phyloP scores from a whole-genome alignment of 139 green algal species.

The Gonium pectorale region DNA sequence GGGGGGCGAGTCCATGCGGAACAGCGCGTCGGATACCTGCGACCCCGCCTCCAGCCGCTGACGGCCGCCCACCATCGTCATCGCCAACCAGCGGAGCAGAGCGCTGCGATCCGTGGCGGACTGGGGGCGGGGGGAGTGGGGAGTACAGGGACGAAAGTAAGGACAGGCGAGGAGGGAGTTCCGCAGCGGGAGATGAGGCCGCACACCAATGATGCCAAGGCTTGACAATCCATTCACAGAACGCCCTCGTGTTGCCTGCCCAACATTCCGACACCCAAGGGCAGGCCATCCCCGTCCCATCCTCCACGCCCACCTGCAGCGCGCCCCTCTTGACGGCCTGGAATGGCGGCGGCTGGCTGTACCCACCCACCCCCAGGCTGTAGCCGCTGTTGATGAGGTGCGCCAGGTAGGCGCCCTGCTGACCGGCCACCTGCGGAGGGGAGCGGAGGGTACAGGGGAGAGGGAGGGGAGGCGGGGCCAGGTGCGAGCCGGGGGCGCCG shows the following conservation, averaged over 20 bases:
- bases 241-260: too few relatives aligned
- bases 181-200: too few relatives aligned
- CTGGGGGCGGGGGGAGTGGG: neutral
- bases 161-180: too few relatives aligned
- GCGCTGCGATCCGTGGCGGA: neutral
- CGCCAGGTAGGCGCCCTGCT: slow-evolving; percentile 71
- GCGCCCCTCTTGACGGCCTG: neutral
- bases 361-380: slow-evolving; percentile 50
- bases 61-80: neutral
- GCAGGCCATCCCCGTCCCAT: too few relatives aligned
- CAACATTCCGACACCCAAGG: too few relatives aligned
- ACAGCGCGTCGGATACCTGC: slow-evolving; percentile 34
- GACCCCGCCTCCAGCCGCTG: too few relatives aligned
- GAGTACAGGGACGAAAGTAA: too few relatives aligned
- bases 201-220: too few relatives aligned
- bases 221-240: too few relatives aligned
- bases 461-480: neutral
- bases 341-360: slow-evolving; percentile 37
- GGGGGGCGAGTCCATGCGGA: slow-evolving; percentile 33
- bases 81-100: neutral
- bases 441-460: too few relatives aligned
- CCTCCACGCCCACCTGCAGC: neutral
- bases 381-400: slow-evolving; percentile 68
- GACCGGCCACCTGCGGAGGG: slow-evolving; percentile 58
- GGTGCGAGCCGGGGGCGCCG: neutral